Conservation (phyloP, 2,329 filamentous ascomycete genomes). For the Fusarium pseudoanthophilum region DNA sequence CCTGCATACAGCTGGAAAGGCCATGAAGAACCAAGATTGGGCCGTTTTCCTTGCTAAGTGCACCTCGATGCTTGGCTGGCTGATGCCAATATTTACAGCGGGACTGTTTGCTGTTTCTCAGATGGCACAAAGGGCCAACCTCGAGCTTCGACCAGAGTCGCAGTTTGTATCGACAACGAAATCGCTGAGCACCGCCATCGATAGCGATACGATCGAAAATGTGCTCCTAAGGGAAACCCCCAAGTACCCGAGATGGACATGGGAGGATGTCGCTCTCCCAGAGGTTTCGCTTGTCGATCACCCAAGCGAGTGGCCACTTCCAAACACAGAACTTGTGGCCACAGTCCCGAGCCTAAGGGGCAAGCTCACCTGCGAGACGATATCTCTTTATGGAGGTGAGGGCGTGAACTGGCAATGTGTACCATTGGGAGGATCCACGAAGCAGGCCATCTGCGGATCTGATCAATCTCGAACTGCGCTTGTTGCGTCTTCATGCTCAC, state of each 20-base stretch:
- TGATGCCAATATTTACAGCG: constrained; percentile 45
- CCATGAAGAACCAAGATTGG: constrained; percentile 42
- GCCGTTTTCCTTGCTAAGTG: constrained; percentile 43
- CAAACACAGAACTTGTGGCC: constrained; percentile 38
- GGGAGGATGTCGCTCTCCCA: constrained; percentile 42
- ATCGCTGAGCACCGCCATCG: constrained; percentile 24
- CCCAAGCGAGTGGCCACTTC: constrained; percentile 35
- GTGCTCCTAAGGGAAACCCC: constrained; percentile 37
- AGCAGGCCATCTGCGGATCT: constrained; percentile 30
- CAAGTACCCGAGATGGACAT: constrained; percentile 43
- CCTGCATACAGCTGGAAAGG: constrained; percentile 38
- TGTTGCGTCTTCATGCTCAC: constrained; percentile 40
- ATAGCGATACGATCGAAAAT: constrained; percentile 28
- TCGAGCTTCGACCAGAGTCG: constrained; percentile 38
- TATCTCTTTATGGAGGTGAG: constrained; percentile 26
- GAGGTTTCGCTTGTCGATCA: constrained; percentile 30
- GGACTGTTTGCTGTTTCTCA: constrained; percentile 43
- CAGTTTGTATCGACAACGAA: constrained; percentile 37
- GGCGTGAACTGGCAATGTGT: constrained; percentile 34
- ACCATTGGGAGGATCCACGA: constrained; percentile 27
- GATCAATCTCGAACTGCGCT: constrained; percentile 31
- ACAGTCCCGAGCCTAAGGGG: constrained; percentile 34
- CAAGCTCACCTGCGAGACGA: constrained; percentile 36
- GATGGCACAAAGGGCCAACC: constrained; percentile 26
- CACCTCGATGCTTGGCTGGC: constrained; percentile 43